Evolutionary conservation across 495 filamentous ascomycete species (phyloP).

Genomic region (Penicillium taxi): DNA sequence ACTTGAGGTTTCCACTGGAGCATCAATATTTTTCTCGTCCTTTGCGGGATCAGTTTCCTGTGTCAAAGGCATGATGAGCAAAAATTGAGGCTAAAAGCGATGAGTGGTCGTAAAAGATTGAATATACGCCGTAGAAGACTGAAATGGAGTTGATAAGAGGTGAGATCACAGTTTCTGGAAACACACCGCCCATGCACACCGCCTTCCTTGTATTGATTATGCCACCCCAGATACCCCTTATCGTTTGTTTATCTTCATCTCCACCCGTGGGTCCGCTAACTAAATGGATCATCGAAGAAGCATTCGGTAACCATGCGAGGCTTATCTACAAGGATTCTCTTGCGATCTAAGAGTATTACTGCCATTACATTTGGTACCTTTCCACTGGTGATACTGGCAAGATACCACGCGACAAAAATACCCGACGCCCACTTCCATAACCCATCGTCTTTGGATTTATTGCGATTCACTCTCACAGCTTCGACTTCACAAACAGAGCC

Average conservation of each 20-base stretch:
- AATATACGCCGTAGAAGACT: too few species aligned
- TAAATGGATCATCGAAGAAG: conserved; percentile 3
- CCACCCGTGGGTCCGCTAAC: conserved; percentile 18
- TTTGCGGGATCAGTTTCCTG: conserved; percentile 8
- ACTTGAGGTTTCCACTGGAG: conserved; percentile 4
- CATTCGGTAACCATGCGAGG: conserved; percentile 9
- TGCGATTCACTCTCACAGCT: conserved; percentile 25
- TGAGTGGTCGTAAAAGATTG: too few species aligned
- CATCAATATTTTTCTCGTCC: conserved; percentile 7
- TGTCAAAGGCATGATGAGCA: conserved; percentile 12
- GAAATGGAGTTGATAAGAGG: neutral
- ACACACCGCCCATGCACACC: conserved; percentile 14
- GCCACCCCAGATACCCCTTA: conserved; percentile 17
- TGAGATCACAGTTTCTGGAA: conserved; percentile 12
- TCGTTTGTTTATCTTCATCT: conserved; percentile 20
- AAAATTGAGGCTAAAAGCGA: too few species aligned
- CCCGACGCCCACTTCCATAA: conserved; percentile 4
- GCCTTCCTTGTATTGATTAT: conserved; percentile 8
- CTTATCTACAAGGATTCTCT: neutral
- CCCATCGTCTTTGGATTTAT: conserved; percentile 23
- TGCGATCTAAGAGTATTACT: too few species aligned
- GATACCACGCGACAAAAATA: too few species aligned
- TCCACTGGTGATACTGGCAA: too few species aligned
- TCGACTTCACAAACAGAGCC: conserved; percentile 3
- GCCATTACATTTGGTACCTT: too few species aligned